Evolutionary conservation across 2,329 filamentous ascomycete species (phyloP).

Genomic region (Nakataea oryzae): DNA sequence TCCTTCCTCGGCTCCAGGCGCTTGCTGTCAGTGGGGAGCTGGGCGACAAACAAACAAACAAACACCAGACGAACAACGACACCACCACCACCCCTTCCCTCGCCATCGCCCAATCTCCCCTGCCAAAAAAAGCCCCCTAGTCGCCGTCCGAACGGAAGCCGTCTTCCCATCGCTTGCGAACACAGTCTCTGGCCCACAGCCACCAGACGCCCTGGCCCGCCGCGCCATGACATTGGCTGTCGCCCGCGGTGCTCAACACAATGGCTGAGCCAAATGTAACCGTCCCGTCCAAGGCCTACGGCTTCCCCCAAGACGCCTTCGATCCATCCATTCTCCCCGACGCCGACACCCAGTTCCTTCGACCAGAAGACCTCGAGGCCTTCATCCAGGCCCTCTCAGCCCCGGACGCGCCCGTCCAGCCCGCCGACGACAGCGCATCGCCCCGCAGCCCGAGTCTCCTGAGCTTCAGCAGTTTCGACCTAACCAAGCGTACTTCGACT

Average conservation of each 20-base stretch:
- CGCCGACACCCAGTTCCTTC: constrained; percentile 66
- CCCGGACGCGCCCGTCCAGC: constrained; percentile 61
- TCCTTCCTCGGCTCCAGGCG: too few relatives aligned
- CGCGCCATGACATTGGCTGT: neutral
- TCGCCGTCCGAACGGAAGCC: neutral
- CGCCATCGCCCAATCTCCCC: neutral
- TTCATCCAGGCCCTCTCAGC: constrained; percentile 78
- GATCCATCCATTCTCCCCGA: constrained; percentile 68
- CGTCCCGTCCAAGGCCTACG: constrained; percentile 31
- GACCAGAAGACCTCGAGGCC: constrained; percentile 59
- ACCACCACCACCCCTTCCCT: neutral
- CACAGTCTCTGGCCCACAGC: neutral
- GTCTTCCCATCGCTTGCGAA: neutral
- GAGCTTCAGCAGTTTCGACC: constrained; percentile 26
- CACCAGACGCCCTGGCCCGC: neutral
- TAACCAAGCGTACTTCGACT: constrained; percentile 30
- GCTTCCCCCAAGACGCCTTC: constrained; percentile 53
- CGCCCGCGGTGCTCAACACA: constrained; percentile 3
- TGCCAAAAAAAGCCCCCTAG: neutral
- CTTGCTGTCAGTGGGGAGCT: too few relatives aligned
- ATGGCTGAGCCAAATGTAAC: constrained; percentile 10
- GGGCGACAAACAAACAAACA: neutral
- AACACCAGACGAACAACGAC: neutral
- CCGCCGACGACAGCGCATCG: constrained; percentile 37
- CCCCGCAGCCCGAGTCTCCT: constrained; percentile 25